Base-by-base conservation (phyloP, 78 protist species). In the Dictyostelium brefeldianum region DNA sequence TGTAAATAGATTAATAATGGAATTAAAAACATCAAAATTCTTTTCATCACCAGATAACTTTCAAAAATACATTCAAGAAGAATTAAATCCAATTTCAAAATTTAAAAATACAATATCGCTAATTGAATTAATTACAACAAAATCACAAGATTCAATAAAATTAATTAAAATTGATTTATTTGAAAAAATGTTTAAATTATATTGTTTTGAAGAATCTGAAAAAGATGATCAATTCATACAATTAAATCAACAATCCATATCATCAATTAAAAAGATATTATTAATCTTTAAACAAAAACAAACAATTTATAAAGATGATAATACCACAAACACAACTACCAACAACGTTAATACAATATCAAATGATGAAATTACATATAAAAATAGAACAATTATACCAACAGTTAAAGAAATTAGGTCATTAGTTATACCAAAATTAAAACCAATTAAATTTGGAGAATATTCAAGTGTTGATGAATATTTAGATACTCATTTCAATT, bases 401-500 rank as follows among this genome's bases (percentile, higher is more conserved):
- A 41, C 7, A 29, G 2, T 41, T 15, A 43, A 47, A 12, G 69
- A 14, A 54, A 14, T 73, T 8, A 31, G 46, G 20, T 73, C 79
- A 27, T 29, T 29, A 31, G 0, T 3, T 0, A 29, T 67, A 67
- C 75, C 75, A 78, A 62, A n/a, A 47, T 17, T 87, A 9, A 56
- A 36, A 36, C 51, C 74, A 17, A 17, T 87, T 12, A 87, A 65
- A 77, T 20, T 65, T 15, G 94, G 94, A 7, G 50, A 10, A 18
- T 90, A 82, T 59, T 51, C 43, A 1, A 17, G 43, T 67, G 31
- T 46, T 5, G 90, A 82, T 31, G 96, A 83, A 18, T 93, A 93
- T 51, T 6, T 93, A 25, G 92, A 93, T 25, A 57, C 80, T 14
- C 96, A 78, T 48, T 93, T 75, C 56, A 47, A 51, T 36, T 43